Percentiles rank a stretch among this genome's conserved stretches.
Evolutionary conservation across 2,329 filamentous ascomycete species (phyloP).

Genomic region (Pseudogymnoascus sp.): DNA sequence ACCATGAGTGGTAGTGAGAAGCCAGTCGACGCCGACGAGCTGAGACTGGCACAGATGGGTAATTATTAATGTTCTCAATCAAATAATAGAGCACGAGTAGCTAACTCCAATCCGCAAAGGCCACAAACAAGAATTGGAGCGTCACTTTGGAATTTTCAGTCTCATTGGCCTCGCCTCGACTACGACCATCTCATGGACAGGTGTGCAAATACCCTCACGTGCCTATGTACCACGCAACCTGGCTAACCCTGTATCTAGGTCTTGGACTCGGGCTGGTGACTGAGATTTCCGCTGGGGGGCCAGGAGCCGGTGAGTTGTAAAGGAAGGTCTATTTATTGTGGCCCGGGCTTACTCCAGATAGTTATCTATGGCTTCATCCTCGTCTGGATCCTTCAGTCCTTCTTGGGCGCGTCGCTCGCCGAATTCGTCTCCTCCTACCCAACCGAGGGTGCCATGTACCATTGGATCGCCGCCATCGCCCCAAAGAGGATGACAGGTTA

Average conservation of each 20-base stretch:
- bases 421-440: conserved; percentile 45
- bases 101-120: conserved; percentile 28
- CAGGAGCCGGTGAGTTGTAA: conserved; percentile 33
- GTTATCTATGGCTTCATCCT: conserved; percentile 47
- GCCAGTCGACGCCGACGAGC: conserved; percentile 34
- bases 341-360: conserved; percentile 9
- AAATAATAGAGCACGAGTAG: neutral
- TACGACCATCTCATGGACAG: conserved; percentile 45
- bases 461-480: conserved; percentile 45
- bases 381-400: conserved; percentile 41
- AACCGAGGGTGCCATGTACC: conserved; percentile 45
- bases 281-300: conserved; percentile 43
- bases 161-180: conserved; percentile 44
- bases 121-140: conserved; percentile 43
- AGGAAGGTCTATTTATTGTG: neutral
- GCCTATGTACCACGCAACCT: neutral
- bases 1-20: neutral
- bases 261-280: conserved; percentile 41
- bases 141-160: conserved; percentile 43
- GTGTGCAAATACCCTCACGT: neutral
- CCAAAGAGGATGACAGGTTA: conserved; percentile 35
- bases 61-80: conserved; percentile 13
- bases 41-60: conserved; percentile 42
- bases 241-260: conserved; percentile 22
- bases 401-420: conserved; percentile 40